phyloP scores from a whole-genome alignment of 805 yeast genomes.

The Candida ortonii region DNA sequence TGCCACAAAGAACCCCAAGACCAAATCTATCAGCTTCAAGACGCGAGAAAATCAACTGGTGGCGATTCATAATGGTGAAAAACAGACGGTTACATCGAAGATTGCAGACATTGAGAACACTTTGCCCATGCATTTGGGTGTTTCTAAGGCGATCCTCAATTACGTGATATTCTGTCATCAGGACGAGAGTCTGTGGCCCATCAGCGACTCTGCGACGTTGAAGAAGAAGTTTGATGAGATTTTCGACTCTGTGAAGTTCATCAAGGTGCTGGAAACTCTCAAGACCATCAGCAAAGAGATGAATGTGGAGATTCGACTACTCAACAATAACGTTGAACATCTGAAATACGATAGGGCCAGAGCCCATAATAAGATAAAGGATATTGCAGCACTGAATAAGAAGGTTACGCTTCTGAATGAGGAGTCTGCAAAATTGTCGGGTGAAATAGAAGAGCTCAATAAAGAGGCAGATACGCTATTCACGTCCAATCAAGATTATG shows the following conservation, averaged over 20 bases:
- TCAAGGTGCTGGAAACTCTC: constrained; percentile 81
- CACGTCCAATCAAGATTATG: constrained; percentile 77
- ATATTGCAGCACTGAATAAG: constrained; percentile 40
- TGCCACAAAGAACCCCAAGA: constrained; percentile 53
- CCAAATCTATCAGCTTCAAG: constrained; percentile 65
- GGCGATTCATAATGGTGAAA: constrained; percentile 61
- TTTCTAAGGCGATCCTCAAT: constrained; percentile 80
- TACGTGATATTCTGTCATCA: constrained; percentile 97
- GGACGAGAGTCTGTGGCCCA: constrained; percentile 96
- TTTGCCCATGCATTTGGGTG: constrained; percentile 83
- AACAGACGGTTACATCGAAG: constrained; percentile 74
- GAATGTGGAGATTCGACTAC: constrained; percentile 66
- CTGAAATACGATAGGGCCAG: constrained; percentile 69
- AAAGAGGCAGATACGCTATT: constrained; percentile 61
- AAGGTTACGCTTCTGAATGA: constrained; percentile 44
- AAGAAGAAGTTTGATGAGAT: constrained; percentile 95
- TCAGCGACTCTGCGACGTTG: constrained; percentile 82
- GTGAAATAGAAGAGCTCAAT: constrained; percentile 51
- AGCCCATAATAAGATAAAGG: constrained; percentile 55
- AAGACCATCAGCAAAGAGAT: constrained; percentile 76
- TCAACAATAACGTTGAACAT: constrained; percentile 78
- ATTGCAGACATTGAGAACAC: constrained; percentile 80
- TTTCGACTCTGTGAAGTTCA: constrained; percentile 90
- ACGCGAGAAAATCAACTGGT: constrained; percentile 87
- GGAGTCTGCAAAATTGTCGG: constrained; percentile 49